Conservation (phyloP, 2,329 filamentous ascomycete genomes). For the Aspergillus pseudotamarii region DNA sequence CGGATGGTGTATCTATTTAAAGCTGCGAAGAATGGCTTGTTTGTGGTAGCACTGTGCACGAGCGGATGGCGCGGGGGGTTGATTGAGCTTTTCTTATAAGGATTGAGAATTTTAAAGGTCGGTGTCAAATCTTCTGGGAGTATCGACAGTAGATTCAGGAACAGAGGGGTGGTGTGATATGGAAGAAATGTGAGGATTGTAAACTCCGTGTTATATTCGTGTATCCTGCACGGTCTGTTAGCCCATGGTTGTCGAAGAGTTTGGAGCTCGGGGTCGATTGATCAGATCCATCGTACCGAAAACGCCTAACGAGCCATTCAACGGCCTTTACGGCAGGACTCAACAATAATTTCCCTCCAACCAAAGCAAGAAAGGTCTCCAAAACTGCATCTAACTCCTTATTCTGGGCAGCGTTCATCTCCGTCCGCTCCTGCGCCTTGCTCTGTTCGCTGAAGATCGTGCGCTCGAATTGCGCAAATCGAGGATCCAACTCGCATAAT, state of each 20-base stretch:
- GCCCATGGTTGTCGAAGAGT: conserved; percentile 5
- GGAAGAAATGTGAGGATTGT: conserved; percentile 86
- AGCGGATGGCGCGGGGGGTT: conserved; percentile 78
- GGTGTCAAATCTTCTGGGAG: conserved; percentile 72
- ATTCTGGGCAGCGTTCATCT: conserved; percentile 82
- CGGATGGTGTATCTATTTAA: conserved; percentile 80
- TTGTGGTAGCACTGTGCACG: conserved; percentile 80
- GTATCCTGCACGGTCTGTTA: conserved; percentile 62
- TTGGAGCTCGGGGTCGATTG: not conserved
- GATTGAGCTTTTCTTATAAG: conserved; percentile 78
- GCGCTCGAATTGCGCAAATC: conserved; percentile 73
- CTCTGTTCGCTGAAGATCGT: conserved; percentile 94
- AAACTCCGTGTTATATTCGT: conserved; percentile 82
- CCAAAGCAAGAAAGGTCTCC: conserved; percentile 79
- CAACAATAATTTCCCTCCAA: conserved; percentile 74
- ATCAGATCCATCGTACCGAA: conserved; percentile 62
- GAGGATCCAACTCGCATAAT: conserved; percentile 79
- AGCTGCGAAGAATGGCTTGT: conserved; percentile 71
- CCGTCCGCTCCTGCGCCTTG: conserved; percentile 80
- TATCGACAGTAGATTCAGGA: conserved; percentile 84
- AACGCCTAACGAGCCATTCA: conserved; percentile 92
- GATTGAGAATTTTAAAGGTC: conserved; percentile 80
- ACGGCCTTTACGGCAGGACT: conserved; percentile 87
- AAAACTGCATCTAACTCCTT: conserved; percentile 75
- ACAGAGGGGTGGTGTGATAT: conserved; percentile 84